Conservation (phyloP, 2,329 filamentous ascomycete genomes). For the Ascochyta clinopodiicola region DNA sequence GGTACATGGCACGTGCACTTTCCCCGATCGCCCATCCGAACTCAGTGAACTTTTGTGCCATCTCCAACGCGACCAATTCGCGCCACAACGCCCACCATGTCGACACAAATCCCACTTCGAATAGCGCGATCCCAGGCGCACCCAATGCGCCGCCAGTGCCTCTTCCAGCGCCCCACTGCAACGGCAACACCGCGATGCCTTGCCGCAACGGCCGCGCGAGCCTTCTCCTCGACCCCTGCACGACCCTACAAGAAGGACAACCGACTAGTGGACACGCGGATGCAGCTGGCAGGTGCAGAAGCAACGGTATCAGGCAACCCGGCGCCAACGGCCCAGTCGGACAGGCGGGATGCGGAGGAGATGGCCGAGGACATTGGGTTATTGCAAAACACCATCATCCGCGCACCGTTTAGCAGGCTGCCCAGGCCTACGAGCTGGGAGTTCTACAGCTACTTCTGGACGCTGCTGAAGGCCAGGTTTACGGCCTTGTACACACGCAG, state of each 20-base stretch:
- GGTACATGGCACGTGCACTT: background rate
- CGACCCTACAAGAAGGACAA: conserved; percentile 15
- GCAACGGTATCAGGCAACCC: conserved; percentile 4
- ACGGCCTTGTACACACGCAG: conserved; percentile 27
- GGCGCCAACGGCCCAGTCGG: conserved; percentile 18
- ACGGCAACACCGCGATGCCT: conserved; percentile 14
- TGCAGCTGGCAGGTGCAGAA: conserved; percentile 17
- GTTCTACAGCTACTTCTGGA: conserved; percentile 29
- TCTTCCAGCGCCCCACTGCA: conserved; percentile 25
- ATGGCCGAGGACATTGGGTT: conserved; percentile 34
- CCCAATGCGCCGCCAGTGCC: conserved; percentile 36
- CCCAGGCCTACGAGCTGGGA: conserved; percentile 4
- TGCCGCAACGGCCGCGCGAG: conserved; percentile 21
- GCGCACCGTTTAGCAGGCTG: conserved; percentile 24
- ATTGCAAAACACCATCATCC: conserved; percentile 29
- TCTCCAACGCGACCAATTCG: conserved; percentile 9
- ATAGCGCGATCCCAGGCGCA: conserved; percentile 27
- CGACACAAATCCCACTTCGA: conserved; percentile 34
- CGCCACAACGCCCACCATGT: conserved; percentile 29
- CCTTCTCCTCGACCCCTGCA: conserved; percentile 34
- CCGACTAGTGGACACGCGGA: conserved; percentile 16
- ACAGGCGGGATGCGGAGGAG: conserved; percentile 9
- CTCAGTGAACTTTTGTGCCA: conserved; percentile 11
- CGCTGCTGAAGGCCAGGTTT: conserved; percentile 24
- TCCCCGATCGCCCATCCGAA: background rate